Conservation (phyloP, 2,329 filamentous ascomycete genomes). For the Cryphonectria parasitica region DNA sequence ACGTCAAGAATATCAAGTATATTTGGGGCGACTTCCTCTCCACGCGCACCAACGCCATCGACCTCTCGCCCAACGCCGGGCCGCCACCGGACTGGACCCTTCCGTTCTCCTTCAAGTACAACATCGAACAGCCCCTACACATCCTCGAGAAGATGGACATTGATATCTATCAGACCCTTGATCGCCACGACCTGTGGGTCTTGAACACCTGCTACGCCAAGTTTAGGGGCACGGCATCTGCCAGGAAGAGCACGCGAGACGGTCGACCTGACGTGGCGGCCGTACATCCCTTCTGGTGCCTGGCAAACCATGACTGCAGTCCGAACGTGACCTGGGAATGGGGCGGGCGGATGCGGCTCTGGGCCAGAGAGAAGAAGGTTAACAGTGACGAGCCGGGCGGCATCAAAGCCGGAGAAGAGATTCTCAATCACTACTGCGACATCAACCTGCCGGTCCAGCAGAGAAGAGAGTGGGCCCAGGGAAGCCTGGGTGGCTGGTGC, state of each 20-base stretch:
- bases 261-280: slow-evolving; percentile 89
- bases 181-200: slow-evolving; percentile 74
- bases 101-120: slow-evolving; percentile 78
- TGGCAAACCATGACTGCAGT: slow-evolving; percentile 95
- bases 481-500: slow-evolving; percentile 86
- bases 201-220: slow-evolving; percentile 92
- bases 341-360: slow-evolving; percentile 77
- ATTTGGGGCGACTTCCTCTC: slow-evolving; percentile 72
- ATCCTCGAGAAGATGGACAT: slow-evolving; percentile 84
- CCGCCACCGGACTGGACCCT: slow-evolving; percentile 69
- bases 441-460: slow-evolving; percentile 76
- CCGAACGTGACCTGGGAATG: slow-evolving; percentile 96
- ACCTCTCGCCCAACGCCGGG: slow-evolving; percentile 56
- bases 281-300: slow-evolving; percentile 93
- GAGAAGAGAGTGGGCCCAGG: slow-evolving; percentile 84
- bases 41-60: slow-evolving; percentile 55
- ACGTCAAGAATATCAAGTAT: slow-evolving; percentile 67
- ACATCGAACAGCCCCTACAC: slow-evolving; percentile 74
- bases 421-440: slow-evolving; percentile 91
- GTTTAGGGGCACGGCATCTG: slow-evolving; percentile 90
- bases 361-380: slow-evolving; percentile 62
- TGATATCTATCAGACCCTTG: slow-evolving; percentile 67
- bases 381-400: slow-evolving; percentile 57
- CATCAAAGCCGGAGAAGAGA: slow-evolving; percentile 79
- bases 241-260: slow-evolving; percentile 74